A percentile compares a stretch with the other conserved stretches of the same genome.
These are phyloP conservation scores for Entomortierella lignicola DNA, from an alignment of 192 early-diverging fungal genomes.

Conservation along the genomic window DNA sequence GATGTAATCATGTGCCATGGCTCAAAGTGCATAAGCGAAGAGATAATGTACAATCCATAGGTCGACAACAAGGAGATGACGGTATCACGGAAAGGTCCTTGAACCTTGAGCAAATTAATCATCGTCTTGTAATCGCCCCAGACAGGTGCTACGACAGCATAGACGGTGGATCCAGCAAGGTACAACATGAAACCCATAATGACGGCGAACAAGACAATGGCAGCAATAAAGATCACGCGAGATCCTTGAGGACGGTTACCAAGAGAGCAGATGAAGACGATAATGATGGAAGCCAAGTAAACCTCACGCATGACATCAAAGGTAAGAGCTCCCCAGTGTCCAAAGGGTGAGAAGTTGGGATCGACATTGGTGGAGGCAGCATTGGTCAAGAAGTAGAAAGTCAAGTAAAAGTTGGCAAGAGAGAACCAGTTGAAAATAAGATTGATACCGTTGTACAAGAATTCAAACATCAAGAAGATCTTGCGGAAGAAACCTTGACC, in stretches of 20 bases:
- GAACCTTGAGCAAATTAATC: constrained; percentile 53
- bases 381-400: constrained; percentile 78
- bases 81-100: constrained; percentile 77
- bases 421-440: constrained; percentile 92
- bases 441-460: constrained; percentile 85
- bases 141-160: constrained; percentile 5
- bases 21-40: constrained; percentile 85
- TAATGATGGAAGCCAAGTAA: constrained; percentile 83
- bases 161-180: constrained; percentile 69
- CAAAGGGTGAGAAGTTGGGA: constrained; percentile 61
- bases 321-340: constrained; percentile 65
- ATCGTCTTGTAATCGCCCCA: constrained; percentile 42
- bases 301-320: constrained; percentile 77
- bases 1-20: constrained; percentile 93
- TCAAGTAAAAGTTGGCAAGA: constrained; percentile 86
- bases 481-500: constrained; percentile 81
- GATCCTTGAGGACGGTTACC: constrained; percentile 95
- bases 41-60: constrained; percentile 84
- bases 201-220: constrained; percentile 80
- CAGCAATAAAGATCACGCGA: constrained; percentile 74
- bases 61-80: constrained; percentile 84
- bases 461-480: constrained; percentile 77
- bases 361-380: constrained; percentile 56
- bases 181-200: constrained; percentile 90
- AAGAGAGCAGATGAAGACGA: constrained; percentile 85